phyloP scores from a whole-genome alignment of 2,329 filamentous ascomycete species.

The Penicillium psychrosexuale region DNA sequence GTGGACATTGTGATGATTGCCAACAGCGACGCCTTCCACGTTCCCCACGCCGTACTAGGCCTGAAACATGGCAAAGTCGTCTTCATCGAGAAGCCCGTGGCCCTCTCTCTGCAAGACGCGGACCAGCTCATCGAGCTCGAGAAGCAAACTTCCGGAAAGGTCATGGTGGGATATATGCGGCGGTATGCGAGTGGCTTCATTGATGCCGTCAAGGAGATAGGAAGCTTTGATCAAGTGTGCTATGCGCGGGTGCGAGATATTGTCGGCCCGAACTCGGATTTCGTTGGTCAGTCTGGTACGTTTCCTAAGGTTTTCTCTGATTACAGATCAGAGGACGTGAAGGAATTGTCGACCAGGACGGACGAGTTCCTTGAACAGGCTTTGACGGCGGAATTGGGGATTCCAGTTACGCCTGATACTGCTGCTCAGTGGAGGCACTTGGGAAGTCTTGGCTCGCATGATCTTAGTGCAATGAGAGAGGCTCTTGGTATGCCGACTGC shows the following conservation, averaged over 20 bases:
- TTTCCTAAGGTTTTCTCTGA: slow-evolving; percentile 44
- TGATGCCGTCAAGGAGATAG: slow-evolving; percentile 53
- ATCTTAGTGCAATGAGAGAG: slow-evolving; percentile 55
- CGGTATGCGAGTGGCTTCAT: slow-evolving; percentile 55
- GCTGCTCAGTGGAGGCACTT: slow-evolving; percentile 41
- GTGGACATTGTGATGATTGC: slow-evolving; percentile 53
- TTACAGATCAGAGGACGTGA: slow-evolving; percentile 27
- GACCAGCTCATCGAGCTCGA: slow-evolving; percentile 51
- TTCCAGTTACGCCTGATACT: slow-evolving; percentile 27
- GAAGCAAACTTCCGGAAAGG: slow-evolving; percentile 40
- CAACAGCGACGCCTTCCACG: slow-evolving; percentile 52
- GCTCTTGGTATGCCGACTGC: slow-evolving; percentile 48
- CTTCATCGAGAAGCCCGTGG: slow-evolving; percentile 58
- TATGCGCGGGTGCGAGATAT: slow-evolving; percentile 54
- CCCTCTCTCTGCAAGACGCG: slow-evolving; percentile 46
- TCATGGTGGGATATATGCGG: slow-evolving; percentile 61
- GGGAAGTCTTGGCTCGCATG: slow-evolving; percentile 51
- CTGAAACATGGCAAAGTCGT: slow-evolving; percentile 53
- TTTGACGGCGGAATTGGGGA: slow-evolving; percentile 31
- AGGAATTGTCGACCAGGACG: slow-evolving; percentile 22
- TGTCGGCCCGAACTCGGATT: slow-evolving; percentile 50
- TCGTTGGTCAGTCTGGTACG: slow-evolving; percentile 33
- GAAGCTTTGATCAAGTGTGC: slow-evolving; percentile 47
- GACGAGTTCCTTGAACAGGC: slow-evolving; percentile 31
- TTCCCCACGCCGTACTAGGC: slow-evolving; percentile 48